These are phyloP conservation scores for Trichoderma virens DNA, from an alignment of 495 filamentous ascomycete genomes.

Conservation along the genomic window DNA sequence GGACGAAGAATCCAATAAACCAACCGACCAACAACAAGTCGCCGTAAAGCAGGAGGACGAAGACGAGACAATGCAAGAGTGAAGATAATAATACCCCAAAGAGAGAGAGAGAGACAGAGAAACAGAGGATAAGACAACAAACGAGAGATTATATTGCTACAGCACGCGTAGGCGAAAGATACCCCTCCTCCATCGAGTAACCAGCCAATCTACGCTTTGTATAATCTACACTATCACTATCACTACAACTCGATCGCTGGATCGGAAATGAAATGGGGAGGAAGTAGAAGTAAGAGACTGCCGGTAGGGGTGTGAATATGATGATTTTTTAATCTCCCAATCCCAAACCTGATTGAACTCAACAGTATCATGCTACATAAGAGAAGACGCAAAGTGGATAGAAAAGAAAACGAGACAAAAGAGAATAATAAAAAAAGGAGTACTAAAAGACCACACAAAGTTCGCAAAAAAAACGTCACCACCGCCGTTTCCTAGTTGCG, in stretches of 20 bases:
- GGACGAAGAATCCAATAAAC: slow-evolving; percentile 46
- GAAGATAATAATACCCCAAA: slow-evolving; percentile 10
- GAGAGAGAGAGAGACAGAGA: neutral
- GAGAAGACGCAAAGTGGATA: slow-evolving; percentile 16
- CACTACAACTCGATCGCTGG: neutral
- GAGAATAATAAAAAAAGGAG: slow-evolving; percentile 12
- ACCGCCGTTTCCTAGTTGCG: neutral
- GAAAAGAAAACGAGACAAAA: slow-evolving; percentile 15
- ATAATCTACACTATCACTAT: slow-evolving; percentile 15
- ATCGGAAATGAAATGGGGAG: neutral
- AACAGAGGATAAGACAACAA: neutral
- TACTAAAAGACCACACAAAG: too few relatives aligned
- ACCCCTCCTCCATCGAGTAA: neutral
- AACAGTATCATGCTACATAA: slow-evolving; percentile 22
- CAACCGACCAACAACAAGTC: slow-evolving; percentile 25
- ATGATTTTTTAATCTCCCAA: slow-evolving; percentile 28
- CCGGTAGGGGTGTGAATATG: slow-evolving; percentile 11
- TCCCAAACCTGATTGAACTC: slow-evolving; percentile 21
- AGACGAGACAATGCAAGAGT: slow-evolving; percentile 19
- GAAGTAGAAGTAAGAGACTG: neutral
- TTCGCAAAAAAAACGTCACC: neutral
- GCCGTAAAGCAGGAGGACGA: slow-evolving; percentile 19
- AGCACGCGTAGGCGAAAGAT: neutral
- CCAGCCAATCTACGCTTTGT: slow-evolving; percentile 8
- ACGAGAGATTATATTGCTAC: slow-evolving; percentile 7